phyloP scores from a whole-genome alignment of 2,329 filamentous ascomycete species.

The Claviceps lovelessii region DNA sequence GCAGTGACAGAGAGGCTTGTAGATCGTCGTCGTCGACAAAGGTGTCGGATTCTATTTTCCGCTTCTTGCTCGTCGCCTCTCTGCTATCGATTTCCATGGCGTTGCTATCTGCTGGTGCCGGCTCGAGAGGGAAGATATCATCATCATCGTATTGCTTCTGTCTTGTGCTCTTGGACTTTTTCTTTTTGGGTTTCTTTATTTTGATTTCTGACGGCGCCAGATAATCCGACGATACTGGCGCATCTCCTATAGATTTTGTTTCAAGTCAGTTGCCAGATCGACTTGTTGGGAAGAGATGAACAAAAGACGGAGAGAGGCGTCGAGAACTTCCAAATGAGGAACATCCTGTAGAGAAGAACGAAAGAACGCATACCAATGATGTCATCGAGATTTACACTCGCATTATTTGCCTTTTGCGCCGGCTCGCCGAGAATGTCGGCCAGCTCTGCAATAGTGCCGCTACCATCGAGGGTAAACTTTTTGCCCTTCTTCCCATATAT shows the following conservation, averaged over 20 bases:
- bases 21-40: conserved; percentile 89
- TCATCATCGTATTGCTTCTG: conserved; percentile 54
- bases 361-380: conserved; percentile 32
- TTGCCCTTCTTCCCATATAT: conserved; percentile 83
- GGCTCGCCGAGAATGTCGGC: conserved; percentile 40
- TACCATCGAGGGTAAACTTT: conserved; percentile 70
- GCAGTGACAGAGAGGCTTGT: conserved; percentile 70
- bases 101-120: conserved; percentile 25
- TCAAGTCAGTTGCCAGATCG: background rate
- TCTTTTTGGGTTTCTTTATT: conserved; percentile 90
- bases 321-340: too few species aligned
- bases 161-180: conserved; percentile 64
- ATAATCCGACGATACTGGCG: conserved; percentile 59
- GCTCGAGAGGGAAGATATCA: conserved; percentile 36
- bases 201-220: conserved; percentile 76
- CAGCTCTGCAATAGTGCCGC: conserved; percentile 54
- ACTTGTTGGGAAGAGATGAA: too few species aligned
- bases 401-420: conserved; percentile 44
- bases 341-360: too few species aligned
- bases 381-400: conserved; percentile 70
- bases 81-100: conserved; percentile 65
- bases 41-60: conserved; percentile 48
- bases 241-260: conserved; percentile 9
- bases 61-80: conserved; percentile 41
- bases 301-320: too few species aligned